These are phyloP conservation scores for Themeda triandra DNA, from an alignment of 176 grass and related monocot species.

Conservation along the genomic window DNA sequence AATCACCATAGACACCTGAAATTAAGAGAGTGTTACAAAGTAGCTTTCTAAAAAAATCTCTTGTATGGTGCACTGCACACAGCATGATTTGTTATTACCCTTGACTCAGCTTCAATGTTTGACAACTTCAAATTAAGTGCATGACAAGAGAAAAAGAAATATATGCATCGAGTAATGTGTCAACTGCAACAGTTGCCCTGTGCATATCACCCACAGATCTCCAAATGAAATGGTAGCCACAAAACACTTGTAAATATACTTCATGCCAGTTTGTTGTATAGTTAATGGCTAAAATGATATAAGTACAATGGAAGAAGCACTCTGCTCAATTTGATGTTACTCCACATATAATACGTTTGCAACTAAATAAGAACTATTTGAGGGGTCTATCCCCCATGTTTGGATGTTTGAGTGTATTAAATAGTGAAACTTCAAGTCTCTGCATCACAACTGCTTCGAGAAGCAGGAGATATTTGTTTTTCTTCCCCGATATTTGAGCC, in stretches of 20 bases:
- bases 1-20: constrained; percentile 96
- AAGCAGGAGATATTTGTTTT: neutral
- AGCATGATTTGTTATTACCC: neutral
- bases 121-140: neutral
- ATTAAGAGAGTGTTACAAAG: neutral
- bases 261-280: neutral
- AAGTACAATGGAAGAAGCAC: neutral
- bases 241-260: neutral
- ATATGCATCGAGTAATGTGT: neutral
- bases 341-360: neutral
- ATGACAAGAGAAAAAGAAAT: neutral
- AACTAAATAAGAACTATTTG: neutral
- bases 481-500: neutral
- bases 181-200: neutral
- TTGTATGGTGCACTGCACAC: neutral
- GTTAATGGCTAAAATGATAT: neutral
- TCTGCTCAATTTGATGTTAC: neutral
- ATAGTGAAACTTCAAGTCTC: neutral
- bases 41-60: neutral
- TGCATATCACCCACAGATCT: neutral
- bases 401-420: neutral
- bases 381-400: neutral
- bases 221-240: neutral
- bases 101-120: too few relatives aligned
- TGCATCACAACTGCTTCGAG: neutral